phyloP scores from a whole-genome alignment of 2,329 filamentous ascomycete species.

The Gaeumannomyces sp. region DNA sequence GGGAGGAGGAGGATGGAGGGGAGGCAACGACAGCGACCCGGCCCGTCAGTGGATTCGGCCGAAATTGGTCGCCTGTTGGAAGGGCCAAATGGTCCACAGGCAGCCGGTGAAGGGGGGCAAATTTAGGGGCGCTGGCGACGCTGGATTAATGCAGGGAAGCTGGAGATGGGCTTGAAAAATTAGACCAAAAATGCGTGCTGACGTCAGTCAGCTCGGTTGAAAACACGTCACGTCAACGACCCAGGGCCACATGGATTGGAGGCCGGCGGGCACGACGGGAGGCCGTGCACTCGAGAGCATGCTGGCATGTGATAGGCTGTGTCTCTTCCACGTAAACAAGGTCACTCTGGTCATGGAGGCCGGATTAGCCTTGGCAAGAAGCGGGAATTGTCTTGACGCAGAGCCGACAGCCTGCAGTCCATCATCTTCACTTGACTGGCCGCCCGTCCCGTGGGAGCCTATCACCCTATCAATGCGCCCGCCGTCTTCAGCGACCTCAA shows the following conservation, averaged over 20 bases:
- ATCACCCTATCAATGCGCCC: not conserved
- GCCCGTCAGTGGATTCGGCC: not conserved
- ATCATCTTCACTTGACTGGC: not conserved
- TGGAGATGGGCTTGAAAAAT: not conserved
- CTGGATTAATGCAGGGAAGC: not conserved
- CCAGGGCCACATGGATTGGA: not conserved
- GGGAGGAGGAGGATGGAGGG: conserved; percentile 2
- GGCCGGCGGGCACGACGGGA: not conserved
- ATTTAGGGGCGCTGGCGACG: not conserved
- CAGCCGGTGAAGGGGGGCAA: not conserved
- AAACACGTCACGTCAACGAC: conserved; percentile 1
- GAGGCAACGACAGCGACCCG: not conserved
- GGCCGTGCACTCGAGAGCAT: not conserved
- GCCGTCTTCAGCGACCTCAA: not conserved
- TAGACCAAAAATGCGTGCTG: not conserved
- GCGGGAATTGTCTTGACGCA: not conserved
- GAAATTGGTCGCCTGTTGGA: not conserved
- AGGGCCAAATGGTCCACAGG: not conserved
- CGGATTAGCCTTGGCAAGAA: too few species aligned
- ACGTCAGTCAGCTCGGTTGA: not conserved
- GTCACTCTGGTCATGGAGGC: too few species aligned
- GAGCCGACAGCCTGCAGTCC: not conserved
- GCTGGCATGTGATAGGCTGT: not conserved
- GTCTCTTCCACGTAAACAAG: not conserved
- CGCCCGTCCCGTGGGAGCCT: not conserved